Conservation (phyloP, 139 green algal species). For the Tetratostichococcus sp. region DNA sequence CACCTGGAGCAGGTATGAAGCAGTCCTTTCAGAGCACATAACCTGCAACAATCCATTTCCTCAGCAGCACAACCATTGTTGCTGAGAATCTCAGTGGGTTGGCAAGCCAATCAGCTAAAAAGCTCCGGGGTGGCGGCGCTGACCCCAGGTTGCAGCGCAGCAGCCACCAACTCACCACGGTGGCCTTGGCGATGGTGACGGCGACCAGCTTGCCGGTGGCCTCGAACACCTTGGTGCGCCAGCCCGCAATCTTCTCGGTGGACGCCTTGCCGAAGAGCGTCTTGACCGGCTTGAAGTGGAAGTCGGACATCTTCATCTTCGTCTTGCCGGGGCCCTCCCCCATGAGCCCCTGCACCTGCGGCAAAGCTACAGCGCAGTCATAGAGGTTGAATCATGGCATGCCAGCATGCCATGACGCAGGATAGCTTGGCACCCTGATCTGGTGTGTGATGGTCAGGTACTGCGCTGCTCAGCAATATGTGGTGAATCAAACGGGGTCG, state of each 20-base stretch:
- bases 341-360: constrained; percentile 20
- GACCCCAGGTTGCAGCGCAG: not conserved
- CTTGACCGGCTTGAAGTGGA: constrained; percentile 37
- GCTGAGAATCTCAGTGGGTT: not conserved
- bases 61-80: too few relatives aligned
- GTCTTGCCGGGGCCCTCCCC: constrained; percentile 33
- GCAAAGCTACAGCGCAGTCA: too few relatives aligned
- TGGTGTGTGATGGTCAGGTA: too few relatives aligned
- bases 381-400: too few relatives aligned
- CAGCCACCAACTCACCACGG: not conserved
- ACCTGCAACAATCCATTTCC: too few relatives aligned
- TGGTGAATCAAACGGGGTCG: too few relatives aligned
- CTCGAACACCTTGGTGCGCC: constrained; percentile 55
- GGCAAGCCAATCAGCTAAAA: not conserved
- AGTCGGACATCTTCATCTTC: constrained; percentile 27
- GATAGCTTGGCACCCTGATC: too few relatives aligned
- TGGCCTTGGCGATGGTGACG: constrained; percentile 11
- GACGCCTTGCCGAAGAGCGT: constrained; percentile 33
- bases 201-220: constrained; percentile 45
- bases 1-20: too few relatives aligned
- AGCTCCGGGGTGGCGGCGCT: too few relatives aligned
- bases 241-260: constrained; percentile 50
- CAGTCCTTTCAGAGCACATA: too few relatives aligned
- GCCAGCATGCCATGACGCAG: not conserved
- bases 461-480: too few relatives aligned